Percentiles rank a stretch among this genome's conserved stretches.
phyloP scores from a whole-genome alignment of 495 filamentous ascomycete species.

The Neurospora sp. region DNA sequence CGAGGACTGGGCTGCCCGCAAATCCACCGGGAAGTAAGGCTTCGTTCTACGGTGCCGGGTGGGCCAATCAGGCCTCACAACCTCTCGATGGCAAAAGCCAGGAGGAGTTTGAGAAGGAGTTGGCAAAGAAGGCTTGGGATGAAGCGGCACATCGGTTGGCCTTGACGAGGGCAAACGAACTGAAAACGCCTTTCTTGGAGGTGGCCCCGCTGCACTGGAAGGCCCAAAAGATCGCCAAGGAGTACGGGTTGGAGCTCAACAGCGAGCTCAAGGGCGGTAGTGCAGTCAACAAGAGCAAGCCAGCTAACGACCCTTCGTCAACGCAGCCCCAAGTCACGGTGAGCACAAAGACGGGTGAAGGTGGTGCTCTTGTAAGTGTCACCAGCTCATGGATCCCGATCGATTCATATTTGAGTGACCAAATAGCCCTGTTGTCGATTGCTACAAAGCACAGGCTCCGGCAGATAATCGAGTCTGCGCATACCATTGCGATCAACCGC shows the following conservation, averaged over 20 bases:
- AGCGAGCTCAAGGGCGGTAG: conserved; percentile 35
- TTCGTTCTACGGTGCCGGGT: conserved; percentile 50
- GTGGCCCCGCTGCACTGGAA: conserved; percentile 34
- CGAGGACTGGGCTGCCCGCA: conserved; percentile 36
- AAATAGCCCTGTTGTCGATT: conserved; percentile 65
- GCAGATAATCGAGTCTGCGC: conserved; percentile 60
- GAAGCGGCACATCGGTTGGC: conserved; percentile 34
- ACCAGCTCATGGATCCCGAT: conserved; percentile 55
- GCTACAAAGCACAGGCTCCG: conserved; percentile 62
- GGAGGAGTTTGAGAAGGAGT: conserved; percentile 39
- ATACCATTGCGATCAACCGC: conserved; percentile 51
- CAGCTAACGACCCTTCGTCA: conserved; percentile 41
- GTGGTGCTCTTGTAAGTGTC: conserved; percentile 46
- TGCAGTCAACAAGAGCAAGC: conserved; percentile 31
- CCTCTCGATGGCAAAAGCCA: conserved; percentile 35
- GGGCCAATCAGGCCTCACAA: conserved; percentile 44
- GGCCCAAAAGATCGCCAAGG: conserved; percentile 51
- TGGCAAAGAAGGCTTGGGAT: conserved; percentile 36
- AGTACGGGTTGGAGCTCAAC: conserved; percentile 46
- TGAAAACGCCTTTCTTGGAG: conserved; percentile 28
- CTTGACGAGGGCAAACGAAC: conserved; percentile 35
- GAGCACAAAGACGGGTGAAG: conserved; percentile 31
- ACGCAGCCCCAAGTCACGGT: conserved; percentile 26
- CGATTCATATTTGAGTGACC: conserved; percentile 58
- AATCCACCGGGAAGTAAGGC: conserved; percentile 34